Evolutionary conservation across 2,329 filamentous ascomycete genomes (phyloP), one percentile per base, ranked within the genome.

Genomic region (Sporothrix protearum): DNA sequence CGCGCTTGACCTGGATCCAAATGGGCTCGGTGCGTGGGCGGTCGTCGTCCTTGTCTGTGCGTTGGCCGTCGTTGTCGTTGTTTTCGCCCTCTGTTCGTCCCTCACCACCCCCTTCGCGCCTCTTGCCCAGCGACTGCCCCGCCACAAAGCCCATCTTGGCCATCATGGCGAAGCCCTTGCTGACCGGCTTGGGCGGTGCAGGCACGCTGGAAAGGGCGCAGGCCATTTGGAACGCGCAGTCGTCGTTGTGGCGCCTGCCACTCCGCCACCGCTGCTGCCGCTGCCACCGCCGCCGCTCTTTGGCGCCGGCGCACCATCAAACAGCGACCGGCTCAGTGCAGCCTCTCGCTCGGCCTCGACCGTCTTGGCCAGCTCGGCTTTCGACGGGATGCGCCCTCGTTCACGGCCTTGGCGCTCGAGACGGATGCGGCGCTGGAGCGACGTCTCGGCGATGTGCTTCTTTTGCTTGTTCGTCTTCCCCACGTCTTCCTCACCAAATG

Each of bases 81-180:
- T 3, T 14, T 9, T 14, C 36, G 22, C 30, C 14, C 19, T 28
- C 51, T 0, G 28, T 36, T 7, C n/a, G 63, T 2, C 1, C 42
- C 1, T 36, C 53, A 1, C 33, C 14, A 1, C 76, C 77, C 16
- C 76, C 77, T 16, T 78, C 73, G 47, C 77, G 76, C 14, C 76
- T 76, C n/a, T 78, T 73, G 33, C 96, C 96, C 2, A 98, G 83
- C 0, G 89, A 86, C 47, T 88, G 89, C 30, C 94, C 94, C 25
- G 88, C 84, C 72, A 89, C 91, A 82, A 96, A 99, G 0, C 96
- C 96, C 85, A 99, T 92, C 80, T 93, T 95, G 28, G 93, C 91
- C 94, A 99, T 97, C 93, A 99, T 97, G 75, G 92, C 89, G 73
- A 96, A 88, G 1, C 95, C 96, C 79, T 97, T 98, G 82, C 90